Evolutionary conservation across 73 alveolate species (phyloP), one percentile per base, ranked within the genome.

Genomic region (Blepharisma stoltei): DNA sequence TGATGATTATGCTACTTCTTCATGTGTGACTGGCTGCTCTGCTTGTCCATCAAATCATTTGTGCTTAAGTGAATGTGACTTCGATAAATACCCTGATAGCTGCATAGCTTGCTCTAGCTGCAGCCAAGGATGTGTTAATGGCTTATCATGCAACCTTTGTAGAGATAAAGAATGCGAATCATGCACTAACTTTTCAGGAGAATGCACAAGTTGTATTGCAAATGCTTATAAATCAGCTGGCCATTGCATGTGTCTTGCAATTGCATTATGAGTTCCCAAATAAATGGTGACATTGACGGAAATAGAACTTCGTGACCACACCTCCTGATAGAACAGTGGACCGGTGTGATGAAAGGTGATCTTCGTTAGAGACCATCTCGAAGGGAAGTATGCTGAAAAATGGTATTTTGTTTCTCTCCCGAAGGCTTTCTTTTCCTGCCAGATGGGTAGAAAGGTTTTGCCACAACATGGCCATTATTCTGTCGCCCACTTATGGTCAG

Each of bases 41-140:
- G 23, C 2, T 25, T 60, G 46, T 60, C 73, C 73, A 1, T 9
- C 23, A 14, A 20, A n/a, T 20, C 14, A 60, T 9, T 5, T 1
- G 2, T n/a, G 45, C 46, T n/a, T 60, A 38, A 38, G 46, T 14
- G 23, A 38, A 25, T 25, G 38, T 25, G 11, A 60, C 14, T 25
- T 25, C 47, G 14, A 25, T 8, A 8, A 14, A 14, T n/a, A 20
- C 14, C 18, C 49, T 1, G 23, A 38, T 38, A 50, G 27, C 65
- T 50, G 65, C 65, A 50, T 4, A 50, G 46, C 14, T 60, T 60
- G 73, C 73, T 14, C 14, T 60, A 20, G 18, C 23, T 60, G 73
- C 5, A 20, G 46, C 73, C 14, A n/a, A 60, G 73, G 73, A 60
- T 60, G 73, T 60, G 73, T 60, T 18, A 20, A 60, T 25, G 73